Conservation (phyloP, 2,329 filamentous ascomycete species). For the Incumbomyces delicatus region DNA sequence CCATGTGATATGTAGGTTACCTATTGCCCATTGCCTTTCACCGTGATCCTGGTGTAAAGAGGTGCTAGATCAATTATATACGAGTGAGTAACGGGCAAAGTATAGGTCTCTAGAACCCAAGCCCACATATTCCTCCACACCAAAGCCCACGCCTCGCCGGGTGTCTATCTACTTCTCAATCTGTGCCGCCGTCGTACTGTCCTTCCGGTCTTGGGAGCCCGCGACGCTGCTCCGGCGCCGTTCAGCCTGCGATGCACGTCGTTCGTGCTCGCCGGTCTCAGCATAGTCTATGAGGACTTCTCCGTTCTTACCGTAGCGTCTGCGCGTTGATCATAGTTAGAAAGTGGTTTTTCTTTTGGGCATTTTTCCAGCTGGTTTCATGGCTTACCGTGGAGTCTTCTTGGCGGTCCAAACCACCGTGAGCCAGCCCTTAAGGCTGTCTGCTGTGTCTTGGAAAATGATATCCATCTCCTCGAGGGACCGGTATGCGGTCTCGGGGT, state of each 20-base stretch:
- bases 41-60: no score
- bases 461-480: conserved; percentile 60
- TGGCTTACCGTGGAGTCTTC: no score
- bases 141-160: no score
- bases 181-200: no score
- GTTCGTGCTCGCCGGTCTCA: conserved; percentile 33
- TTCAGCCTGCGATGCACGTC: conserved; percentile 15
- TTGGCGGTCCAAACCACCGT: conserved; percentile 41
- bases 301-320: conserved; percentile 49
- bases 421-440: conserved; percentile 33
- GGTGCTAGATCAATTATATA: no score
- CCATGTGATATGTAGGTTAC: no score
- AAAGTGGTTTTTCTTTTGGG: conserved; percentile 16
- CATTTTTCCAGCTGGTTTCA: no score
- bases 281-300: conserved; percentile 46
- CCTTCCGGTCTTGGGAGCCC: neutral
- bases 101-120: no score
- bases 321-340: conserved; percentile 29
- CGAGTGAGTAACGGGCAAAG: no score
- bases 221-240: neutral
- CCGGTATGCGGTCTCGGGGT: conserved; percentile 49
- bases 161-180: no score
- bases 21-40: no score
- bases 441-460: conserved; percentile 47
- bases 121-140: no score